phyloP scores from a whole-genome alignment of 371 early-diverging fungal genomes.

The Actinomortierella ambigua region DNA sequence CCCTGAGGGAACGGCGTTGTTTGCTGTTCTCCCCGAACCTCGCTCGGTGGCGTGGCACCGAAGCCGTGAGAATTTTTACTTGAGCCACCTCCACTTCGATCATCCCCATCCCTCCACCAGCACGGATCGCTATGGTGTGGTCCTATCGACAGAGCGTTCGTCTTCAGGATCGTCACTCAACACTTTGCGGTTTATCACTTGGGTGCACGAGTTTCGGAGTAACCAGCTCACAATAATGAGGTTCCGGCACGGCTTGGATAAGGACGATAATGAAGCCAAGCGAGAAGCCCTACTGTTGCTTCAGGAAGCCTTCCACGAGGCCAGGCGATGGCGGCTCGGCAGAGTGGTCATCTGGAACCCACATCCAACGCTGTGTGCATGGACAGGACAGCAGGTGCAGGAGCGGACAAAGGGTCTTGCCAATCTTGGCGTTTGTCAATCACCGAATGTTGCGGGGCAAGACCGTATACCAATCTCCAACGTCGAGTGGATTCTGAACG shows the following conservation, averaged over 20 bases:
- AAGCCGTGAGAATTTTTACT: background rate
- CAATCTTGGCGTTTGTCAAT: background rate
- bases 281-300: background rate
- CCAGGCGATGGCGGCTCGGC: background rate
- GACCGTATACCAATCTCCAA: background rate
- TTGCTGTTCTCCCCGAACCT: background rate
- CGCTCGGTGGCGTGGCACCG: background rate
- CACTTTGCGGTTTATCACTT: background rate
- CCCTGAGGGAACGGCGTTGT: background rate
- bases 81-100: background rate
- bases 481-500: conserved; percentile 1
- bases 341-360: background rate
- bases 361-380: background rate
- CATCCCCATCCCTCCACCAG: too few species aligned
- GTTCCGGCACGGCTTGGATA: background rate
- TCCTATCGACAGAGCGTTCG: background rate
- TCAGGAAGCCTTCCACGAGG: background rate
- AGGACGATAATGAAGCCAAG: background rate
- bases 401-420: background rate
- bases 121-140: background rate
- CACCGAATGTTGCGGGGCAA: background rate
- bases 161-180: background rate
- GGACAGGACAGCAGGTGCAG: background rate
- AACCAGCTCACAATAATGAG: background rate
- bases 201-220: background rate